Base-by-base conservation (phyloP, 768 basidiomycete species). In the Pleurotus sapidus region DNA sequence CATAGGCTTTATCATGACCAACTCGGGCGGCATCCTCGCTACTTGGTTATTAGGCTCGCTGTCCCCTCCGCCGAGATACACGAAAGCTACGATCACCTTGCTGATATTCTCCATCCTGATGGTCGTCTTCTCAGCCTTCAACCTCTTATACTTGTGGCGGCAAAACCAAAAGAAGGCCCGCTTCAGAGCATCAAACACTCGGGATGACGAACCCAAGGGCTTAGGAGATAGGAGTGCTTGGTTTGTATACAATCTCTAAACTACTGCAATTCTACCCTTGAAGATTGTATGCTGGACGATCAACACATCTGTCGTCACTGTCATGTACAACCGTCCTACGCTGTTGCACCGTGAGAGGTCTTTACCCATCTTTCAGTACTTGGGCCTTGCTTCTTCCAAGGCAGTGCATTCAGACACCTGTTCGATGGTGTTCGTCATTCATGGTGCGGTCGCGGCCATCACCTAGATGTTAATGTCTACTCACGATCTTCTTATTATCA, bases 1-100 rank as follows among this genome's bases (percentile, higher is more conserved):
- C 15, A 74, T 85, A 23, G 77, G 77, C 1, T 81, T 84, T 60
- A 81, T 82, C 61, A 74, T 81, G 74, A 80, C 80, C 20, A 86
- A 86, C 63, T 70, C 76, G 0, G 84, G 84, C 9, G 84, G 83
- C 2, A 84, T 87, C 47, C 77, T 86, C 15, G 49, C 49, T 50
- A 50, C 49, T 17, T 50, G 49, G 49, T n/a, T 50, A 7, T 34
- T 50, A 9, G 49, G 83, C 9, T 62, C 71, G 3, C 65, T 85
- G 12, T 82, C 81, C 2, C 70, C 77, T 0, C 70, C 78, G 1
- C 84, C 84, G 7, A 60, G 71, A 12, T 86, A 85, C 63, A 75
- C 65, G 1, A 73, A 72, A 54, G 84, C 81, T 0, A 80, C 81
- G 2, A 71, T 77, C 18, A 69, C 69, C 20, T 67, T 79, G 4